Percentiles rank a stretch among this genome's conserved stretches.
Conservation (phyloP, 2,329 filamentous ascomycete genomes). For the Colletotrichum sp. region DNA sequence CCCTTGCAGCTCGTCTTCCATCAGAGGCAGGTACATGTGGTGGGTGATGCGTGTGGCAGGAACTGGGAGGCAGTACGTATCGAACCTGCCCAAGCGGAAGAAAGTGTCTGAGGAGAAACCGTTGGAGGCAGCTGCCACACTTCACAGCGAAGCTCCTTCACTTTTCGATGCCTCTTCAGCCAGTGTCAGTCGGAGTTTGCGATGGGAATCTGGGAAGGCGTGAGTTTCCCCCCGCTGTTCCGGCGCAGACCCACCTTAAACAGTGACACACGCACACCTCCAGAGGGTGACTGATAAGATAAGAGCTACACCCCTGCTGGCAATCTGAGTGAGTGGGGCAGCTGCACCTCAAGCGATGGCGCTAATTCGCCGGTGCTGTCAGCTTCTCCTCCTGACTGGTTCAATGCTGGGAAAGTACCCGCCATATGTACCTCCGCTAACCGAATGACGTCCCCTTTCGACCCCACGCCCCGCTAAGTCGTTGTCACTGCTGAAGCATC, state of each 20-base stretch:
- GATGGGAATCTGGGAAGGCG: background rate
- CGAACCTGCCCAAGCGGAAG: background rate
- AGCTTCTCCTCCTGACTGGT: background rate
- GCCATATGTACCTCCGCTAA: background rate
- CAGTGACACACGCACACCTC: background rate
- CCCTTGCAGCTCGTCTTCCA: background rate
- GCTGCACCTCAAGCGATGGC: background rate
- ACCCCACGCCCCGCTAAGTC: slow-evolving; percentile 17
- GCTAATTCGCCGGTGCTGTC: background rate
- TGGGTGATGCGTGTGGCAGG: background rate
- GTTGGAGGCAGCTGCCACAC: background rate
- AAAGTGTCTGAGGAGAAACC: background rate
- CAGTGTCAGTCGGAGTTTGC: background rate
- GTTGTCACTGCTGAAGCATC: slow-evolving; percentile 19
- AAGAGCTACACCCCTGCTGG: slow-evolving; percentile 11
- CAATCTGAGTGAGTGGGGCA: background rate
- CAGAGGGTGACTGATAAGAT: slow-evolving; percentile 9
- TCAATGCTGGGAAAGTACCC: background rate
- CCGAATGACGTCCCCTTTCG: slow-evolving; percentile 14
- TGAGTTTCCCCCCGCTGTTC: background rate
- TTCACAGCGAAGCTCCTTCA: background rate
- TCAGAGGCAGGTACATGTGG: background rate
- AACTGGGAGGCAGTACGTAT: background rate
- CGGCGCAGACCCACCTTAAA: background rate
- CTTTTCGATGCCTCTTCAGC: background rate